A percentile compares a stretch with the other conserved stretches of the same genome.
Conservation (phyloP, 1,284 basidiomycete species). For the Cryptococcus hybrid region DNA sequence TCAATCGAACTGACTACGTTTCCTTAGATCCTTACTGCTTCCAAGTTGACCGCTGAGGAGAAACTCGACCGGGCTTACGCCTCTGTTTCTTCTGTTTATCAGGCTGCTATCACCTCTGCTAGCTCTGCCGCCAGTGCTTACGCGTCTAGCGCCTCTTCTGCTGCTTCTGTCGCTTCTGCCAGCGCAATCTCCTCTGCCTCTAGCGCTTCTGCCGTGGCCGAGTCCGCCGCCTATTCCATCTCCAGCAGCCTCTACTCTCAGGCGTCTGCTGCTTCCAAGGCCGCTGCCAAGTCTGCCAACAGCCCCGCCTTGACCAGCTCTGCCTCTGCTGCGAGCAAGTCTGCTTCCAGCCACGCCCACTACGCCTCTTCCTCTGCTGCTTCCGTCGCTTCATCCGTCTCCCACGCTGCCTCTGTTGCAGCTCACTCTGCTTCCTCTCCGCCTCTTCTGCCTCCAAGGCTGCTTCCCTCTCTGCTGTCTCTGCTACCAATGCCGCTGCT, state of each 20-base stretch:
- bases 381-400: conserved; percentile 35
- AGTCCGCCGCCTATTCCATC: conserved; percentile 36
- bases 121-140: conserved; percentile 29
- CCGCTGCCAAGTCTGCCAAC: conserved; percentile 36
- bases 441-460: conserved; percentile 29
- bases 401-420: conserved; percentile 53
- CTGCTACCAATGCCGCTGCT: conserved; percentile 33
- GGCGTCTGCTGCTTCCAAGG: conserved; percentile 35
- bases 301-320: conserved; percentile 36
- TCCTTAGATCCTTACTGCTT: conserved; percentile 32
- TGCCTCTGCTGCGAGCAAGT: conserved; percentile 42
- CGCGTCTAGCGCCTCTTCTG: conserved; percentile 34
- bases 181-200: conserved; percentile 37
- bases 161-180: conserved; percentile 37
- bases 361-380: conserved; percentile 48
- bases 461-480: conserved; percentile 28
- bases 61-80: conserved; percentile 46
- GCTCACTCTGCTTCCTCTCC: conserved; percentile 37
- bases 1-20: conserved; percentile 29
- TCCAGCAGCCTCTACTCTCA: conserved; percentile 35
- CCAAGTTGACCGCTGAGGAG: conserved; percentile 48
- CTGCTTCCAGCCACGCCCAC: conserved; percentile 36
- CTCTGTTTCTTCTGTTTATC: conserved; percentile 36
- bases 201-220: conserved; percentile 33
- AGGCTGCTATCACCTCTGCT: conserved; percentile 33